Percentiles rank a stretch among this genome's conserved stretches.
These are phyloP conservation scores for Jamesozyma piceae DNA, from an alignment of 805 yeast genomes.

Conservation along the genomic window DNA sequence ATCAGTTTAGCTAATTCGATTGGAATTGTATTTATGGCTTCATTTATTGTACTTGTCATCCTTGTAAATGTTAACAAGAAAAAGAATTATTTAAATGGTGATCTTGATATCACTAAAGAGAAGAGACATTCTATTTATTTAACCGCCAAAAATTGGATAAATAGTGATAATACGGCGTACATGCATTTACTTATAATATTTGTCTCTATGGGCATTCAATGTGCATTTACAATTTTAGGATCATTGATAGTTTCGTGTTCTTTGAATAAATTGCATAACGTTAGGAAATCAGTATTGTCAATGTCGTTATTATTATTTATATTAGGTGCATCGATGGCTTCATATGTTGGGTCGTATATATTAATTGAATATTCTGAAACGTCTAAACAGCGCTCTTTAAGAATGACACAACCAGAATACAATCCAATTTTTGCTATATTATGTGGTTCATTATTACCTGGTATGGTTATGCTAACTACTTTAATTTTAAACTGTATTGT, in stretches of 20 bases:
- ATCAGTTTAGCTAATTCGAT: slow-evolving; percentile 63
- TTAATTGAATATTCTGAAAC: slow-evolving; percentile 4
- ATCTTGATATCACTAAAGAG: slow-evolving; percentile 11
- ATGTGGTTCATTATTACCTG: slow-evolving; percentile 44
- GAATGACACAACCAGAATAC: slow-evolving; percentile 1
- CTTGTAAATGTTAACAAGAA: slow-evolving; percentile 32
- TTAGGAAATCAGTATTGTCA: slow-evolving; percentile 58
- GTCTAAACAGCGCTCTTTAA: slow-evolving; percentile 3
- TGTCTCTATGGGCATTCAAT: slow-evolving; percentile 68
- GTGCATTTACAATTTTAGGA: slow-evolving; percentile 54
- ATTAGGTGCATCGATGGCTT: slow-evolving; percentile 64
- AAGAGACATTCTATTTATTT: slow-evolving; percentile 19
- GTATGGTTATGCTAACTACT: slow-evolving; percentile 39
- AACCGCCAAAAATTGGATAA: slow-evolving; percentile 48
- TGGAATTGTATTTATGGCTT: slow-evolving; percentile 50
- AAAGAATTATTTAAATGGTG: slow-evolving; percentile 12
- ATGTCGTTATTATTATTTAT: slow-evolving; percentile 52
- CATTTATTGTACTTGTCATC: slow-evolving; percentile 55
- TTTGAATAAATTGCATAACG: slow-evolving; percentile 52
- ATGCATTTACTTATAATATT: slow-evolving; percentile 40
- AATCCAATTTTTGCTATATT: slow-evolving; percentile 30
- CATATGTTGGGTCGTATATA: slow-evolving; percentile 59
- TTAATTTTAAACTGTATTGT: slow-evolving; percentile 56
- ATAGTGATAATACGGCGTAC: slow-evolving; percentile 25
- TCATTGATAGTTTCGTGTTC: slow-evolving; percentile 50